Evolutionary conservation across 495 filamentous ascomycete genomes (phyloP).

Genomic region (Penicillium manginii): DNA sequence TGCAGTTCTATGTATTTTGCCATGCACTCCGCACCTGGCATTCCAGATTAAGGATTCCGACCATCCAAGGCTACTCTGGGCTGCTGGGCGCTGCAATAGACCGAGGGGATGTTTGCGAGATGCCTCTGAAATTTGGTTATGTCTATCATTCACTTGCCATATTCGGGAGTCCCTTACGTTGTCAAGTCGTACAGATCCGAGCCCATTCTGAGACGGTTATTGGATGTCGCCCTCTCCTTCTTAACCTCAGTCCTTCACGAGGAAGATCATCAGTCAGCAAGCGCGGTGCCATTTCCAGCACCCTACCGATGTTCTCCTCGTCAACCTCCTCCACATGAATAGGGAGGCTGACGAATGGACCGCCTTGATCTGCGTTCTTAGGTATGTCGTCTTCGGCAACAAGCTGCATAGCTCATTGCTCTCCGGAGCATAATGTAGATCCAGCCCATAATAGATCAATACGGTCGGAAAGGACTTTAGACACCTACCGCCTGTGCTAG

Average conservation of each 20-base stretch:
- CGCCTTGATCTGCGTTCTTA: conserved; percentile 15
- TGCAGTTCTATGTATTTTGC: not conserved
- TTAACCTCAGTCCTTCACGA: conserved; percentile 12
- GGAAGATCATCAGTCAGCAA: conserved; percentile 9
- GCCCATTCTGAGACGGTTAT: conserved; percentile 6
- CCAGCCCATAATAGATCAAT: conserved; percentile 8
- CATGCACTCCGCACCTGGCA: conserved; percentile 26
- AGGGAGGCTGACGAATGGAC: not conserved
- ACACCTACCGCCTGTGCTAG: not conserved
- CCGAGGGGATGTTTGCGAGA: conserved; percentile 20
- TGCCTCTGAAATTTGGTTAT: conserved; percentile 19
- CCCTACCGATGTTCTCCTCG: not conserved
- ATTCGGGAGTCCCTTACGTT: conserved; percentile 30
- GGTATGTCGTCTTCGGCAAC: conserved; percentile 9
- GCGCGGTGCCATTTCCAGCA: conserved; percentile 1
- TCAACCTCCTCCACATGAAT: not conserved
- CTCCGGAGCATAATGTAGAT: conserved; percentile 1
- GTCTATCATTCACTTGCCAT: conserved; percentile 22
- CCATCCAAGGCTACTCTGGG: conserved; percentile 6
- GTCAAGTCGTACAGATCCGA: conserved; percentile 22
- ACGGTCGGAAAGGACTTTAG: conserved; percentile 7
- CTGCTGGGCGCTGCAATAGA: conserved; percentile 4
- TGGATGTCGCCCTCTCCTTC: conserved; percentile 14
- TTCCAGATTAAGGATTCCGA: conserved; percentile 15
- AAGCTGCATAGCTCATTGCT: conserved; percentile 12